A percentile compares a stretch with the other conserved stretches of the same genome.
Evolutionary conservation across 352 stramenopile genomes (phyloP).

Genomic region (Aphanomyces cochlioides): DNA sequence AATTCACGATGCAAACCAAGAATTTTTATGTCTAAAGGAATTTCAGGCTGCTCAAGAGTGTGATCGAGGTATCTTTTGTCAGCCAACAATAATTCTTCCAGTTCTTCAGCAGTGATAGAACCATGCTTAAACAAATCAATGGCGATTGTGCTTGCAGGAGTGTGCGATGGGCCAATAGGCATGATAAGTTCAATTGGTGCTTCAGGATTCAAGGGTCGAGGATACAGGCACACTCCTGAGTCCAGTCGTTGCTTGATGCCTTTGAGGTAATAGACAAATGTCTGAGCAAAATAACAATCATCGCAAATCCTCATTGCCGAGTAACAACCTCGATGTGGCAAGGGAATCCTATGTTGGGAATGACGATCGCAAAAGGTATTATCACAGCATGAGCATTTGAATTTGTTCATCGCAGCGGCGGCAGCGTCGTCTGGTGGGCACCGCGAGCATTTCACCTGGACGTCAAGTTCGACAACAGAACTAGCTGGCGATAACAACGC

Average conservation of each 20-base stretch:
- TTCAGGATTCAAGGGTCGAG: conserved; percentile 74
- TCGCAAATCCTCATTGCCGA: conserved; percentile 85
- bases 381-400: conserved; percentile 78
- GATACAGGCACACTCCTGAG: conserved; percentile 81
- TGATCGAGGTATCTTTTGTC: conserved; percentile 82
- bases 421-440: conserved; percentile 16
- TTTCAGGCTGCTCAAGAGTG: conserved; percentile 78
- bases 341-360: conserved; percentile 69
- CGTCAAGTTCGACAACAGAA: conserved; percentile 14
- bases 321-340: conserved; percentile 75
- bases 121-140: conserved; percentile 81
- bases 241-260: conserved; percentile 83
- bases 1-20: conserved; percentile 84
- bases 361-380: conserved; percentile 75
- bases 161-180: conserved; percentile 77
- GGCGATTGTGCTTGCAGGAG: conserved; percentile 77
- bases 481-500: conserved; percentile 12
- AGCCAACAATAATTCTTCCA: conserved; percentile 77
- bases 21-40: conserved; percentile 81
- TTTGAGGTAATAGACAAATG: conserved; percentile 82
- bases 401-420: conserved; percentile 14
- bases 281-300: conserved; percentile 76
- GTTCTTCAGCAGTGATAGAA: conserved; percentile 82
- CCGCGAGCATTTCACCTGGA: conserved; percentile 2
- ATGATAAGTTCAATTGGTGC: conserved; percentile 85